Base-by-base conservation (phyloP, 805 yeast species). In the Myxozyma nipponensis region DNA sequence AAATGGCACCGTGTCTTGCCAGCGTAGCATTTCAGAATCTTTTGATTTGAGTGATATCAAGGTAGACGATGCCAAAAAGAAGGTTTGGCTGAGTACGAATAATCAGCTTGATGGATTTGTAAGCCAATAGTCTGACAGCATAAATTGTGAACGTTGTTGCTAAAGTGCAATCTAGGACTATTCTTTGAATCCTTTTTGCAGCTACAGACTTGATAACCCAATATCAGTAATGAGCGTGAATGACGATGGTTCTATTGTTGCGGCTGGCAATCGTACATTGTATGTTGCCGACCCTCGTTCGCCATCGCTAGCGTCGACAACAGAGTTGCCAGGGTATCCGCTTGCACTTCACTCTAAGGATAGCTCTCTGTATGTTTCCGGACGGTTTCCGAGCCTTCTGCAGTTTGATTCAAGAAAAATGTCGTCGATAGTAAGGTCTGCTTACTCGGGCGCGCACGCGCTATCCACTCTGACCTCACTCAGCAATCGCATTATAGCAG, bases 401-500 rank as follows among this genome's bases (percentile, higher is more conserved):
- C 47, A 52, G 35, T 52, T 44, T 32, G 58, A 54, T 36, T 22
- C 23, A 2, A 52, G 58, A n/a, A 26, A 32, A 15, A 39, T 47
- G 22, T 39, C 50, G 1, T 23, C 44, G 2, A 28, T 48, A 21
- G 28, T 44, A 7, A 22, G 45, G 23, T 42, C 53, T 7, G 26
- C 47, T 1, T 56, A 56, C 26, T 56, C 59, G 4, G 59, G 59
- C 23, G 59, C 59, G 2, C 59, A 56, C 35, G 46, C 58, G n/a
- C 35, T 56, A 13, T 39, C 49, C 39, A 35, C 42, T 30, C 39
- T 56, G 5, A 34, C 39, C 17, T 19, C 50, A 5, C 22, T 50
- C 1, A 23, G 43, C 17, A 52, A 47, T 1, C n/a, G 30, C 17
- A 36, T 56, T 13, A 36, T 55, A 9, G 59, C 59, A 2, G 55